Percentiles rank a stretch among this genome's conserved stretches.
Conservation (phyloP, 768 basidiomycete species). For the Tulasnella sp. region DNA sequence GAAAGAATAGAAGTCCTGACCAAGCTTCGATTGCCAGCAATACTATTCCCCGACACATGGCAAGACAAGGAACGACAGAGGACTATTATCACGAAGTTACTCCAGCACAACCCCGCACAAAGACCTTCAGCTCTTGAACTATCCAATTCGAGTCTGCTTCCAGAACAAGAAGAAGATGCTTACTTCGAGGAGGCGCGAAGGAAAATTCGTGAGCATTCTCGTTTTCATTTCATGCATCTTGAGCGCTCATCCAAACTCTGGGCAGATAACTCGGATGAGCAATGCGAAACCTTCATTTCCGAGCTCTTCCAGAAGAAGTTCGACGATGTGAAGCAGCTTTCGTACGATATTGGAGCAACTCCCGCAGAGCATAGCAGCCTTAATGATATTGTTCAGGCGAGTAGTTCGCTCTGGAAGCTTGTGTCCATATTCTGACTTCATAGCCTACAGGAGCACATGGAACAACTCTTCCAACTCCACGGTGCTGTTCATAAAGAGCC, state of each 20-base stretch:
- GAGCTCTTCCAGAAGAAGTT: conserved; percentile 19
- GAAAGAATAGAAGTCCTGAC: conserved; percentile 82
- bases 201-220: conserved; percentile 54
- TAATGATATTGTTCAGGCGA: conserved; percentile 13
- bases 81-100: conserved; percentile 70
- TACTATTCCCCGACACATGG: conserved; percentile 76
- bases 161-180: conserved; percentile 71
- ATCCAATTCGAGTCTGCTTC: conserved; percentile 68
- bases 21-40: conserved; percentile 59
- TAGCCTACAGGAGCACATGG: conserved; percentile 67
- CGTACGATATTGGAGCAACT: conserved; percentile 16
- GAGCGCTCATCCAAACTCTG: not conserved
- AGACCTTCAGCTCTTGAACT: conserved; percentile 79
- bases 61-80: conserved; percentile 50
- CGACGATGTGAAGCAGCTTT: conserved; percentile 18
- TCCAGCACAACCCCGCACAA: conserved; percentile 70
- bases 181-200: conserved; percentile 72
- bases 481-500: conserved; percentile 86
- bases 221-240: not conserved
- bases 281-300: conserved; percentile 17
- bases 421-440: conserved; percentile 28
- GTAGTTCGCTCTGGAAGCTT: not conserved
- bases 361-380: conserved; percentile 14
- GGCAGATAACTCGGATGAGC: conserved; percentile 17
- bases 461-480: conserved; percentile 74